A percentile compares a stretch with the other conserved stretches of the same genome.
These are phyloP conservation scores for Aspergillus wentii DNA, from an alignment of 495 filamentous ascomycete genomes.

Conservation along the genomic window DNA sequence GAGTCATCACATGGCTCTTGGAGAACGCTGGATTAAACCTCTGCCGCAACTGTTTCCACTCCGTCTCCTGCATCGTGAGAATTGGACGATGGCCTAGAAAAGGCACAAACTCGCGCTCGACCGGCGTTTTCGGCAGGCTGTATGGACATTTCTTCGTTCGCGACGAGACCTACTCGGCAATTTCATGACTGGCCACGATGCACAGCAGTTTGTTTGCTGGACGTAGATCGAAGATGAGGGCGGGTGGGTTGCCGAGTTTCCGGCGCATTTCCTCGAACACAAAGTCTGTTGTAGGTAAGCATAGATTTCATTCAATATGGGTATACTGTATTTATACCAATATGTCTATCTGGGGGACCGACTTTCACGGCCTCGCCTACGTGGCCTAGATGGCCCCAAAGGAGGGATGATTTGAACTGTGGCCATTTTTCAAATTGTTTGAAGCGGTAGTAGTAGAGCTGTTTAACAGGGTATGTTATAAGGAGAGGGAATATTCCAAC, in stretches of 20 bases:
- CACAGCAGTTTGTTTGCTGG: not conserved
- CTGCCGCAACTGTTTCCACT: not conserved
- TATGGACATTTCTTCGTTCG: not conserved
- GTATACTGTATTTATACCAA: not conserved
- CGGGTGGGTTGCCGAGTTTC: not conserved
- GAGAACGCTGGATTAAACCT: not conserved
- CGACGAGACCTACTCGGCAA: not conserved
- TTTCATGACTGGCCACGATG: not conserved
- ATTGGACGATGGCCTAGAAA: not conserved
- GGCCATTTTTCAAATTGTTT: not conserved
- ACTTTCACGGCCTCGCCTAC: not conserved
- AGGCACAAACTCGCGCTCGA: not conserved
- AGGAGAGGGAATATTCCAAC: too few relatives aligned
- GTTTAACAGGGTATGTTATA: too few relatives aligned
- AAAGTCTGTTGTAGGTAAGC: not conserved
- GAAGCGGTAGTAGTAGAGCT: not conserved
- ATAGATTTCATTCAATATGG: not conserved
- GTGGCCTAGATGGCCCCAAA: not conserved
- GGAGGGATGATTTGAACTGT: not conserved
- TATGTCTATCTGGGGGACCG: not conserved
- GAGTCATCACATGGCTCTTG: not conserved
- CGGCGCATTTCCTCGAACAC: not conserved
- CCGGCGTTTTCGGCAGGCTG: not conserved
- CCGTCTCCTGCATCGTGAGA: not conserved
- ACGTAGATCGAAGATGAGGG: not conserved